phyloP scores from a whole-genome alignment of 768 basidiomycete genomes.

The Leucosporidium yakuticum region DNA sequence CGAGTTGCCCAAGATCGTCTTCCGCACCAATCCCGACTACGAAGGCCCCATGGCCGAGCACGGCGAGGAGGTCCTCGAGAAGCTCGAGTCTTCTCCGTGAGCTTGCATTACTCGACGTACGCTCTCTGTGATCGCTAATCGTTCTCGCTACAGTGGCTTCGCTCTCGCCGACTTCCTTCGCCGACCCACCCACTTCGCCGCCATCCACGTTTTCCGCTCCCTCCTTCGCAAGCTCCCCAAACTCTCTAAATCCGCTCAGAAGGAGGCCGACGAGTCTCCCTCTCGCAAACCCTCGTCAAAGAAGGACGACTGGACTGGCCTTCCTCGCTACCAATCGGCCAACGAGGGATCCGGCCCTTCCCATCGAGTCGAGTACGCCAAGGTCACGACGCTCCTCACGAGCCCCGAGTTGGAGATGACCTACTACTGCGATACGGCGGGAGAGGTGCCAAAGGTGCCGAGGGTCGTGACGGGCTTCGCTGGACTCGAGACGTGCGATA shows the following conservation, averaged over 20 bases:
- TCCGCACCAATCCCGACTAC: conserved; percentile 71
- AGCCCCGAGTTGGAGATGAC: conserved; percentile 67
- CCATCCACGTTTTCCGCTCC: conserved; percentile 3
- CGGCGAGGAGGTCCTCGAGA: conserved; percentile 5
- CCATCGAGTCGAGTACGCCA: conserved; percentile 65
- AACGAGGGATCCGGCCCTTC: not conserved
- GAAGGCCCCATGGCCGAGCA: conserved; percentile 53
- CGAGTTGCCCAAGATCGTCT: conserved; percentile 57
- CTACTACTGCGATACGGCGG: conserved; percentile 81
- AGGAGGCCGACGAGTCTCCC: too few species aligned
- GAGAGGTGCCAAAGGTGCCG: conserved; percentile 56
- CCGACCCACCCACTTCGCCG: not conserved
- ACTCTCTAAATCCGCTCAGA: conserved; percentile 32
- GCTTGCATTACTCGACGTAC: not conserved
- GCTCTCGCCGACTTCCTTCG: not conserved
- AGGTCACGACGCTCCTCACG: conserved; percentile 75
- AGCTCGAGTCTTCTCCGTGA: not conserved
- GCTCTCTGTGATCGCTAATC: not conserved
- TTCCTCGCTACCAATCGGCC: conserved; percentile 43
- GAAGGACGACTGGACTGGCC: conserved; percentile 44
- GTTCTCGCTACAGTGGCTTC: not conserved
- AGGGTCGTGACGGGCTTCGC: conserved; percentile 1
- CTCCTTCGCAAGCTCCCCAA: conserved; percentile 8
- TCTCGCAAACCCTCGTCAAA: too few species aligned
- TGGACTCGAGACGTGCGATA: conserved; percentile 49